Conservation (phyloP, 768 basidiomycete genomes). For the Daedaleopsis sinensis region DNA sequence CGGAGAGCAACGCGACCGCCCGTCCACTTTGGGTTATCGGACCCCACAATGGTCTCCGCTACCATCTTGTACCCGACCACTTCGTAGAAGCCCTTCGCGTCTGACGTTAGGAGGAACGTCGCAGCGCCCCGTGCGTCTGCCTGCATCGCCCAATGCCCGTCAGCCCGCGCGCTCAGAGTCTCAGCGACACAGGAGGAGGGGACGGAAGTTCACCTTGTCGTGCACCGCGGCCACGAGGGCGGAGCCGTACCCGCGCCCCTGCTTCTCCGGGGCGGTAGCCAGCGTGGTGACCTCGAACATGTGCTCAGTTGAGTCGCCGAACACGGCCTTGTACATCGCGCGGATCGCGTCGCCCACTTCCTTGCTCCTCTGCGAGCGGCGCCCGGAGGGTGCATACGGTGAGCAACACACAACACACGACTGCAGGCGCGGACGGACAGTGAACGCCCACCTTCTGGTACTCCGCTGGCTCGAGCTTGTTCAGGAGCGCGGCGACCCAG, state of each 20-base stretch:
- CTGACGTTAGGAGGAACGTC: background rate
- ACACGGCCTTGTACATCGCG: background rate
- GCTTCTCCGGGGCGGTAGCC: constrained; percentile 2
- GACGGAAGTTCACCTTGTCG: background rate
- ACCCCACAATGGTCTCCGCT: constrained; percentile 1
- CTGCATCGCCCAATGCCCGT: background rate
- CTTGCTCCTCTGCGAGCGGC: background rate
- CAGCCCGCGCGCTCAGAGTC: background rate
- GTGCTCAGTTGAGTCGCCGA: background rate
- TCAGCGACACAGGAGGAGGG: background rate
- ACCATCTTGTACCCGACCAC: constrained; percentile 5
- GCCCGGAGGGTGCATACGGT: too few species aligned
- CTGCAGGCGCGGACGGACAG: too few species aligned
- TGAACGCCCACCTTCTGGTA: too few species aligned
- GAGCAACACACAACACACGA: too few species aligned
- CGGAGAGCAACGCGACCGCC: constrained; percentile 1
- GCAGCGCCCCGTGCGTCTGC: constrained; percentile 1
- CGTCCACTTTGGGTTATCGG: constrained; percentile 6
- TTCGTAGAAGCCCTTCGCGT: constrained; percentile 11
- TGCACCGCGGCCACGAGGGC: constrained; percentile 4
- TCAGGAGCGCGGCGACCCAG: too few species aligned
- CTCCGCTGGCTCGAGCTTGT: too few species aligned
- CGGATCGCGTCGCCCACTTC: background rate
- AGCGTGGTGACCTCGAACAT: constrained; percentile 6
- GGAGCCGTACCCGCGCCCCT: constrained; percentile 10